Percentiles rank a stretch among this genome's conserved stretches.
phyloP scores from a whole-genome alignment of 805 yeast genomes.

The Wickerhamiella australiensis region DNA sequence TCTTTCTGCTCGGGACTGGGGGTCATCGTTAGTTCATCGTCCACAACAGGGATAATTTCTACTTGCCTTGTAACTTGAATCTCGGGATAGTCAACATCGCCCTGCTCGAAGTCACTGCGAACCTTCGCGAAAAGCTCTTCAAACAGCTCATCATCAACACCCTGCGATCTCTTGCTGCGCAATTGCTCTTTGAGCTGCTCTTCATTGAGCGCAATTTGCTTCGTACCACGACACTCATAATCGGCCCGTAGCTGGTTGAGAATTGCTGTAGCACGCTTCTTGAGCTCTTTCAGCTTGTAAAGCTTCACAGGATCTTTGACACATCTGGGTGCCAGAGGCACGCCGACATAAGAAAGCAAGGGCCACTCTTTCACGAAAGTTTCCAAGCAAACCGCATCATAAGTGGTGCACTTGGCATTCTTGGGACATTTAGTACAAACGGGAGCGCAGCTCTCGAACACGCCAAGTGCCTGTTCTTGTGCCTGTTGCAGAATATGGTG shows the following conservation, averaged over 20 bases:
- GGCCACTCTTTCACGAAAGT: constrained; percentile 46
- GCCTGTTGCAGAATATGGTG: not conserved
- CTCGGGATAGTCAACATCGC: constrained; percentile 41
- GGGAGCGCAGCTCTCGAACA: constrained; percentile 43
- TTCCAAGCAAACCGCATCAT: constrained; percentile 55
- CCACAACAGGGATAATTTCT: constrained; percentile 15
- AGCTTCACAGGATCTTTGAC: constrained; percentile 61
- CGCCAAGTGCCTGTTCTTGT: constrained; percentile 13
- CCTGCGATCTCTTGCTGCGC: constrained; percentile 19
- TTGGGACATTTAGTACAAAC: constrained; percentile 67
- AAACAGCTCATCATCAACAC: constrained; percentile 43
- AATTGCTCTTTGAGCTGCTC: constrained; percentile 23
- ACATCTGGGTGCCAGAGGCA: constrained; percentile 55
- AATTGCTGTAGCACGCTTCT: constrained; percentile 51
- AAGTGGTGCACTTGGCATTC: constrained; percentile 60
- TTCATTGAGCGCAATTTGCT: constrained; percentile 29
- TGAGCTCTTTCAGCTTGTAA: constrained; percentile 52
- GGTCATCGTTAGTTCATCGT: constrained; percentile 13
- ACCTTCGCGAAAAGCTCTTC: constrained; percentile 56
- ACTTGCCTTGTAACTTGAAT: constrained; percentile 64
- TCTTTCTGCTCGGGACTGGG: constrained; percentile 13
- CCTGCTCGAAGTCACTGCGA: constrained; percentile 26
- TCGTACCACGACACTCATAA: constrained; percentile 34
- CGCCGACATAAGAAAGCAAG: constrained; percentile 43
- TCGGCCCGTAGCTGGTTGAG: constrained; percentile 59